These are phyloP conservation scores for Penicillium psychrofluorescens DNA, from an alignment of 495 filamentous ascomycete genomes.

Conservation along the genomic window DNA sequence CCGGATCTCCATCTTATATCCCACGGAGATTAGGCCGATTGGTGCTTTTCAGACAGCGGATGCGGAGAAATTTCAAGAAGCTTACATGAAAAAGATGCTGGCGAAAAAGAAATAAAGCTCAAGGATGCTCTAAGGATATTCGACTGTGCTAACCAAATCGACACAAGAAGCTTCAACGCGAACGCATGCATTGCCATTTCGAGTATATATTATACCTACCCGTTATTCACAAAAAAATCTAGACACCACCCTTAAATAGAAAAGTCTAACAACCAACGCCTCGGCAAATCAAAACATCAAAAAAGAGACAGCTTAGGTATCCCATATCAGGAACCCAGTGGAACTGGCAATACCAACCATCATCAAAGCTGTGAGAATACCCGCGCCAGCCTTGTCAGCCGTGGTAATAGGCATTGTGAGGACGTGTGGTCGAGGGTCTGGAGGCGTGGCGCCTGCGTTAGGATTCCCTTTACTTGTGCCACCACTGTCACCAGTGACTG, in stretches of 20 bases:
- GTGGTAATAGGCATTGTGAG: constrained; percentile 16
- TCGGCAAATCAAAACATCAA: constrained; percentile 2
- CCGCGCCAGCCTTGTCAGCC: constrained; percentile 25
- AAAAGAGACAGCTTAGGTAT: background rate
- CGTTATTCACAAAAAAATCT: constrained; percentile 11
- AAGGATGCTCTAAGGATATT: too few species aligned
- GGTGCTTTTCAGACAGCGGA: too few species aligned
- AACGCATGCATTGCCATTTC: too few species aligned
- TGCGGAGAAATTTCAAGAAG: too few species aligned
- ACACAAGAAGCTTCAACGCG: too few species aligned
- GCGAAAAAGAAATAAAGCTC: too few species aligned
- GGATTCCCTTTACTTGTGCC: constrained; percentile 72
- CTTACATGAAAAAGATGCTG: too few species aligned
- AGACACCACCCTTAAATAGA: background rate
- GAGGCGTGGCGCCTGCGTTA: constrained; percentile 43
- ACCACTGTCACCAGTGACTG: constrained; percentile 58
- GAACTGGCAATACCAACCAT: constrained; percentile 20
- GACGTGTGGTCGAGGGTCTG: constrained; percentile 4
- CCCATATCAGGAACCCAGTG: constrained; percentile 24
- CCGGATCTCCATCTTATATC: too few species aligned
- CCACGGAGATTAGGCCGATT: too few species aligned
- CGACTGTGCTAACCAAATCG: too few species aligned
- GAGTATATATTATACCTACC: too few species aligned
- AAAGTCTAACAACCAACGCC: background rate
- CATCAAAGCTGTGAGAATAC: constrained; percentile 27